Conservation (phyloP, 1,284 basidiomycete genomes). For the Pseudozyma sp. region DNA sequence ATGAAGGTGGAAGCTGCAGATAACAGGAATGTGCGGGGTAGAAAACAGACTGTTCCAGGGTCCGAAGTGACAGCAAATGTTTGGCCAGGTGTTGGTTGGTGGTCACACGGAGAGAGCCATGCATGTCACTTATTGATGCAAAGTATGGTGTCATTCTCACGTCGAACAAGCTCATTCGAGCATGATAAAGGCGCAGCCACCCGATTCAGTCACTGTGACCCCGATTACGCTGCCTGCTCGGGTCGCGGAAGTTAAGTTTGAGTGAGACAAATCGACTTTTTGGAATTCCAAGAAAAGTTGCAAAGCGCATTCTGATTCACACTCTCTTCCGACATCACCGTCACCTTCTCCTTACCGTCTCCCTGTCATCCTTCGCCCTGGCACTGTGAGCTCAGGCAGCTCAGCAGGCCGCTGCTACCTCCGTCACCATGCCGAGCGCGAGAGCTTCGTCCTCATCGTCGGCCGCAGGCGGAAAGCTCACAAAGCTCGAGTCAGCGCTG, state of each 20-base stretch:
- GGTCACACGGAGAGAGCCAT: background rate
- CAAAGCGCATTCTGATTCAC: background rate
- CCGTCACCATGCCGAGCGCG: slow-evolving; percentile 32
- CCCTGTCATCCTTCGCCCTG: background rate
- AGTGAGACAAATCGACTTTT: slow-evolving; percentile 6
- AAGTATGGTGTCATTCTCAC: slow-evolving; percentile 39
- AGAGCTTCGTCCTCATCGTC: slow-evolving; percentile 23
- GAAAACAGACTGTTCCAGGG: no score
- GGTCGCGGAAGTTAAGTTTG: slow-evolving; percentile 4
- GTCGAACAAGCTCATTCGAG: slow-evolving; percentile 15
- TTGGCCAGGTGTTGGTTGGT: slow-evolving; percentile 1
- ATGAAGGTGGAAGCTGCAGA: no score
- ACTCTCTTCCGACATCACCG: background rate
- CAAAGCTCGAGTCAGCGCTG: slow-evolving; percentile 48
- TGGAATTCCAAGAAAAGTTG: background rate
- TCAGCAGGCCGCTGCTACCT: background rate
- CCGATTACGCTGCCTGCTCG: slow-evolving; percentile 6
- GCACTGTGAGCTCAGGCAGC: background rate
- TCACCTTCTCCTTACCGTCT: background rate
- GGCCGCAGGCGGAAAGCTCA: slow-evolving; percentile 42
- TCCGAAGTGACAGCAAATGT: no score
- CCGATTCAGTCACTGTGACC: slow-evolving; percentile 21
- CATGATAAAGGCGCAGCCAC: slow-evolving; percentile 3
- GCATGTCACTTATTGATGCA: background rate
- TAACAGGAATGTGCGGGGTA: no score